phyloP scores from a whole-genome alignment of 1,284 basidiomycete species.

The Moesziomyces aphidis region DNA sequence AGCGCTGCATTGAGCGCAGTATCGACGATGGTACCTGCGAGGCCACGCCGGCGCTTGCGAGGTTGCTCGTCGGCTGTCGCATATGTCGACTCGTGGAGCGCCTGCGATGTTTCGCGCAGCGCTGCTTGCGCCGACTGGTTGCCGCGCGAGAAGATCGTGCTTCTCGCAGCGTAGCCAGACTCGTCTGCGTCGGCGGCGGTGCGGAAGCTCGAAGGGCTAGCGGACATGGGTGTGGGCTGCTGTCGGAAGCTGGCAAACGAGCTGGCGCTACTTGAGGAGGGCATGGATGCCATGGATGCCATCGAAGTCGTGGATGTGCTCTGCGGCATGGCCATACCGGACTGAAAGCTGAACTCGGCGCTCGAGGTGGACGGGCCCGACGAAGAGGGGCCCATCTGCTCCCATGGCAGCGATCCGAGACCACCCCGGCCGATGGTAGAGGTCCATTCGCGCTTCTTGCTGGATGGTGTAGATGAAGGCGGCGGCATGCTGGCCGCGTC shows the following conservation, averaged over 20 bases:
- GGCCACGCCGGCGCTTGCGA: conserved; percentile 40
- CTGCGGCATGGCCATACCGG: conserved; percentile 18
- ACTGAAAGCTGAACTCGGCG: conserved; percentile 39
- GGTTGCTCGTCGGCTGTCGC: conserved; percentile 27
- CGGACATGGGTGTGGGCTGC: conserved; percentile 30
- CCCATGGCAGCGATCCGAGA: conserved; percentile 29
- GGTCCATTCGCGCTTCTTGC: conserved; percentile 38
- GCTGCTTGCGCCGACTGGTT: conserved; percentile 25
- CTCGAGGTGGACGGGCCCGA: conserved; percentile 12
- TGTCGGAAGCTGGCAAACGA: conserved; percentile 32
- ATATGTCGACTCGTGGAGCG: conserved; percentile 1
- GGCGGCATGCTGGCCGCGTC: conserved; percentile 17
- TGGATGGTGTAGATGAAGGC: conserved; percentile 7
- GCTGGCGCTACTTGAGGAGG: conserved; percentile 22
- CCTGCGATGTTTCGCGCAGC: conserved; percentile 22
- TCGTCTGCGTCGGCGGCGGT: conserved; percentile 32
- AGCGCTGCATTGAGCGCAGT: conserved; percentile 53
- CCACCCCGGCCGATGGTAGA: conserved; percentile 26
- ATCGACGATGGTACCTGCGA: conserved; percentile 53
- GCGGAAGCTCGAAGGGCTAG: conserved; percentile 33
- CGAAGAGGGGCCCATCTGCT: conserved; percentile 30
- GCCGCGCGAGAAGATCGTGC: conserved; percentile 33
- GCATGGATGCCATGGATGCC: conserved; percentile 31
- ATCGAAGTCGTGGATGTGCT: conserved; percentile 22
- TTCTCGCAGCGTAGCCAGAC: conserved; percentile 14